Conservation (phyloP, 768 basidiomycete species). For the Lepiota brunneoincarnata region DNA sequence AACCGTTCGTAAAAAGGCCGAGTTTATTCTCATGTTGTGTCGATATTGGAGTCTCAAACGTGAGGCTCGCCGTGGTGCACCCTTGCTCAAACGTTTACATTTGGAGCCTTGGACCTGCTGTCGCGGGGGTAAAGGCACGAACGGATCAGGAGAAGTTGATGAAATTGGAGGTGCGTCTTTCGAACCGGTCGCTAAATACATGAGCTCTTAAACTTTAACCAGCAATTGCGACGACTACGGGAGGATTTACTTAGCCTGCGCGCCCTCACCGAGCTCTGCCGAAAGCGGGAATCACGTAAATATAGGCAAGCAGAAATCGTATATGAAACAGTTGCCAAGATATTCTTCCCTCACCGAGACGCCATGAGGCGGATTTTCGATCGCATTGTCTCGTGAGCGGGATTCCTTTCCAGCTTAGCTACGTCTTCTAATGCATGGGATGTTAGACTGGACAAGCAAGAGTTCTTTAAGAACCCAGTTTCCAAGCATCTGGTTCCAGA, state of each 20-base stretch:
- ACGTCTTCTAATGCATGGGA: not conserved
- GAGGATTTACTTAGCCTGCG: constrained; percentile 76
- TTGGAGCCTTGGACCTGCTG: constrained; percentile 97
- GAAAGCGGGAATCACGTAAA: constrained; percentile 83
- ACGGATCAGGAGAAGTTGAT: constrained; percentile 80
- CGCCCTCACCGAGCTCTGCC: constrained; percentile 59
- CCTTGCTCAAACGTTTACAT: constrained; percentile 88
- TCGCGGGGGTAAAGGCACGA: constrained; percentile 55
- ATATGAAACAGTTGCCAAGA: constrained; percentile 57
- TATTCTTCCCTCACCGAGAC: constrained; percentile 66
- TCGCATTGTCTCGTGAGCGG: constrained; percentile 61
- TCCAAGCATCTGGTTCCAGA: constrained; percentile 78
- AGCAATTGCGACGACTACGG: constrained; percentile 62
- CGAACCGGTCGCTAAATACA: not conserved
- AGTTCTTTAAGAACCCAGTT: constrained; percentile 83
- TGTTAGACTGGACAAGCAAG: constrained; percentile 65
- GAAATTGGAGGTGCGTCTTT: constrained; percentile 70
- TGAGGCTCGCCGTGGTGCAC: constrained; percentile 90
- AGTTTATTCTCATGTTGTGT: constrained; percentile 76
- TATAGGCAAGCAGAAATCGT: constrained; percentile 64
- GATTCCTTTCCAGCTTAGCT: not conserved
- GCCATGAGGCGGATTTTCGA: constrained; percentile 65
- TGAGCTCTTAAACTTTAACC: constrained; percentile 4
- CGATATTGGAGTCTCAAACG: constrained; percentile 98
- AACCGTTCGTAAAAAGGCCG: constrained; percentile 67